These are phyloP conservation scores for Leishmania lainsoni DNA, from an alignment of 208 protist species.

Conservation along the genomic window DNA sequence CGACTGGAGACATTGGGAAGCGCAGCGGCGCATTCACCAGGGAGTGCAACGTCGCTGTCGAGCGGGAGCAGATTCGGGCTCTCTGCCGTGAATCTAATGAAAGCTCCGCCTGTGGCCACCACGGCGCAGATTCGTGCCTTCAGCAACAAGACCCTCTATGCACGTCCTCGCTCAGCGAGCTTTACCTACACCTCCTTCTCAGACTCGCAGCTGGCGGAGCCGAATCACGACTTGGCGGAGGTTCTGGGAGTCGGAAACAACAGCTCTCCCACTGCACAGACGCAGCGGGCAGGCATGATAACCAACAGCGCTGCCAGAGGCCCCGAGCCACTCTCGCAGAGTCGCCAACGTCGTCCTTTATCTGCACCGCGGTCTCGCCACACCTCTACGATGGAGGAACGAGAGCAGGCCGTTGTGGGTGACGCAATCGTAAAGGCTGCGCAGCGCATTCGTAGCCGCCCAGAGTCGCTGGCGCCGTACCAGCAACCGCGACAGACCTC, in stretches of 20 bases:
- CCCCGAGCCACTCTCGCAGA: neutral
- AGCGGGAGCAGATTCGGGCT: neutral
- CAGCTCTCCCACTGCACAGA: neutral
- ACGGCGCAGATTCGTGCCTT: constrained; percentile 9
- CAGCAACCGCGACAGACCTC: constrained; percentile 3
- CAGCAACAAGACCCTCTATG: constrained; percentile 22
- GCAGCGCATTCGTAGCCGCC: neutral
- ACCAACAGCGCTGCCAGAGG: neutral
- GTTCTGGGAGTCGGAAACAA: neutral
- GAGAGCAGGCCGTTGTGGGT: neutral
- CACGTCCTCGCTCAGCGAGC: constrained; percentile 21
- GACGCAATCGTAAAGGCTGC: neutral
- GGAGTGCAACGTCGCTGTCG: neutral
- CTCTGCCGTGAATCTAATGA: neutral
- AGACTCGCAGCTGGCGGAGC: neutral
- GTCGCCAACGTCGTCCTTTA: neutral
- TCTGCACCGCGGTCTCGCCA: neutral
- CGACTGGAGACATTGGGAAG: neutral
- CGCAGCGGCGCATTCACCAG: neutral
- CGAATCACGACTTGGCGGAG: neutral
- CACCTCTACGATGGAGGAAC: neutral
- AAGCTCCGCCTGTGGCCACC: constrained; percentile 1
- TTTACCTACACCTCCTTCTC: neutral
- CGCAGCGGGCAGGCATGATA: neutral
- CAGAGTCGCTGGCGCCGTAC: neutral